Percentiles rank a stretch among this genome's conserved stretches.
phyloP scores from a whole-genome alignment of 1,139 yeast genomes.

The Geotrichum candidum region DNA sequence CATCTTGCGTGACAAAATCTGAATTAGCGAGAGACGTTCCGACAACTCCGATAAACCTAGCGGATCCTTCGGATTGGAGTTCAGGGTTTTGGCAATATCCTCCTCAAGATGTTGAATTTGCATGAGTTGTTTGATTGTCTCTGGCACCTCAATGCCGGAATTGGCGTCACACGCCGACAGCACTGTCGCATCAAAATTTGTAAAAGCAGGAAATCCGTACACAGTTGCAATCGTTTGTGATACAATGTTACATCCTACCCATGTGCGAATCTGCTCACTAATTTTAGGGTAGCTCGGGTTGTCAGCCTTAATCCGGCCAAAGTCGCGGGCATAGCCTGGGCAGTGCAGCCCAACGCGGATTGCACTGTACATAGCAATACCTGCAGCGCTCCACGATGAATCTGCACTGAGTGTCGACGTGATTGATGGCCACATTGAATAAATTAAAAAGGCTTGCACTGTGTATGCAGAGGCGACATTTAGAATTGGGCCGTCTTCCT shows the following conservation, averaged over 20 bases:
- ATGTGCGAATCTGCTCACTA: constrained; percentile 76
- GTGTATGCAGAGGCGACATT: constrained; percentile 92
- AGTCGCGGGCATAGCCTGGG: constrained; percentile 55
- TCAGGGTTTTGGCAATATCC: constrained; percentile 72
- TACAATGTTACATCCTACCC: constrained; percentile 89
- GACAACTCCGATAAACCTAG: constrained; percentile 56
- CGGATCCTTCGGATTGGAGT: constrained; percentile 63
- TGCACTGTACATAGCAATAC: constrained; percentile 87
- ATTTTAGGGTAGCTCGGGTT: constrained; percentile 40
- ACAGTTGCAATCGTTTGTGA: constrained; percentile 87
- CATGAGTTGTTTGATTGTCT: constrained; percentile 62
- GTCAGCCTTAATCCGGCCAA: constrained; percentile 40
- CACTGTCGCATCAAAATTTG: constrained; percentile 72
- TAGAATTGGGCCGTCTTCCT: constrained; percentile 63
- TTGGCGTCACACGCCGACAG: constrained; percentile 47
- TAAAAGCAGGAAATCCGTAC: constrained; percentile 91
- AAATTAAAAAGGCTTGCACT: constrained; percentile 83
- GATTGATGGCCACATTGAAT: constrained; percentile 93
- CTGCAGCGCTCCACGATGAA: constrained; percentile 91
- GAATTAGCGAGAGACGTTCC: constrained; percentile 68
- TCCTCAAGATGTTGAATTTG: constrained; percentile 81
- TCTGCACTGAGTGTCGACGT: constrained; percentile 93
- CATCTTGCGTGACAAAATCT: constrained; percentile 62
- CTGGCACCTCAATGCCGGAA: constrained; percentile 47
- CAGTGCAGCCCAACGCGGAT: constrained; percentile 84